Evolutionary conservation across 352 stramenopile genomes (phyloP).

Genomic region (Pythium plurisporium): DNA sequence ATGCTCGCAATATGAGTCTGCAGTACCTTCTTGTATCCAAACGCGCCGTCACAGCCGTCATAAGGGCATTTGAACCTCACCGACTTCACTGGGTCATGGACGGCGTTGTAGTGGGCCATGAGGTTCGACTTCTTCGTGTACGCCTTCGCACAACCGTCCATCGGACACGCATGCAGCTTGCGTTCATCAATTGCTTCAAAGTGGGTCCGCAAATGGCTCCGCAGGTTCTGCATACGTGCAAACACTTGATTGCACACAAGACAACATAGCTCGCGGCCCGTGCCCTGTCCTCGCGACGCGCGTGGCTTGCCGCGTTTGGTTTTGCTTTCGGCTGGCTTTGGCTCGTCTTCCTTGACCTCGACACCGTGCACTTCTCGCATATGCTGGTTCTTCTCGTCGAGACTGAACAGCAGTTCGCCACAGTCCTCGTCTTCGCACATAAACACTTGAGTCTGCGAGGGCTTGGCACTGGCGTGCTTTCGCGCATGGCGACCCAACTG

Average conservation of each 20-base stretch:
- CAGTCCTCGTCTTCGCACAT: slow-evolving; percentile 46
- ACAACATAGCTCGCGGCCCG: slow-evolving; percentile 32
- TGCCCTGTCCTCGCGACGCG: not conserved
- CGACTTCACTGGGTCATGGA: slow-evolving; percentile 55
- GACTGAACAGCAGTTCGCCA: slow-evolving; percentile 48
- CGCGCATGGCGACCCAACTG: slow-evolving; percentile 48
- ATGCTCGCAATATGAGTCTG: slow-evolving; percentile 56
- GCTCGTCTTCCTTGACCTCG: not conserved
- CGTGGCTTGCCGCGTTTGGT: not conserved
- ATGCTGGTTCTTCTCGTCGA: slow-evolving; percentile 40
- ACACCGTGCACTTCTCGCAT: slow-evolving; percentile 28
- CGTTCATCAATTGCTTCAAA: slow-evolving; percentile 59
- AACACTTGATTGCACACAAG: slow-evolving; percentile 50
- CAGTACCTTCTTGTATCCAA: slow-evolving; percentile 75
- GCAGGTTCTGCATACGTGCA: slow-evolving; percentile 46
- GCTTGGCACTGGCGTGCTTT: slow-evolving; percentile 21
- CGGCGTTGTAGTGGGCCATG: slow-evolving; percentile 70
- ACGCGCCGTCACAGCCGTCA: slow-evolving; percentile 49
- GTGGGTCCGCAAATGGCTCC: slow-evolving; percentile 54
- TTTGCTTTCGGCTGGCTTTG: not conserved
- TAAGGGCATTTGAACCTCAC: slow-evolving; percentile 60
- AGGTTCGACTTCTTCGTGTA: slow-evolving; percentile 75
- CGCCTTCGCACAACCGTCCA: slow-evolving; percentile 46
- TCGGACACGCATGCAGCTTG: slow-evolving; percentile 57
- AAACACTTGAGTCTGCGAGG: slow-evolving; percentile 38